Evolutionary conservation across 2,329 filamentous ascomycete species (phyloP).

Genomic region (Clarireedia homoeocarpa): DNA sequence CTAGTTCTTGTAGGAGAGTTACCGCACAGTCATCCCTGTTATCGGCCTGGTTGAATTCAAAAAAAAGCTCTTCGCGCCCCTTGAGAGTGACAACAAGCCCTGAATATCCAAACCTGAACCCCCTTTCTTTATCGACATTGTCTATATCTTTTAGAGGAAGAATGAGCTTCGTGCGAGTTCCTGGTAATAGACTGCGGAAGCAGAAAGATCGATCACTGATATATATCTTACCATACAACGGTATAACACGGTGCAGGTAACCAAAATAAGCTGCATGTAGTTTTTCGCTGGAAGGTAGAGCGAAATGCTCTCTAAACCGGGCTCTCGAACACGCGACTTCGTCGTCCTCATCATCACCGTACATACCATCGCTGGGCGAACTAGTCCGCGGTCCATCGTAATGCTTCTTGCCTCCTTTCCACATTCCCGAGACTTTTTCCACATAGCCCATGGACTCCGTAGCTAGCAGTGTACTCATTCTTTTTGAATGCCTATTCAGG

Average conservation of each 20-base stretch:
- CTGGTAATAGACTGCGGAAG: slow-evolving; percentile 84
- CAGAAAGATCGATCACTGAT: slow-evolving; percentile 83
- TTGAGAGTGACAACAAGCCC: slow-evolving; percentile 88
- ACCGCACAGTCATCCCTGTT: slow-evolving; percentile 83
- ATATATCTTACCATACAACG: slow-evolving; percentile 94
- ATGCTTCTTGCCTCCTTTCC: slow-evolving; percentile 83
- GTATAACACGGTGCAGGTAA: slow-evolving; percentile 82
- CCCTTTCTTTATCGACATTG: slow-evolving; percentile 90
- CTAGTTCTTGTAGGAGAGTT: slow-evolving; percentile 69
- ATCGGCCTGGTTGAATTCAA: slow-evolving; percentile 76
- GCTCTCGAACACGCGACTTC: slow-evolving; percentile 62
- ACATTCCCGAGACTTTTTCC: slow-evolving; percentile 95
- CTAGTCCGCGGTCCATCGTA: slow-evolving; percentile 59
- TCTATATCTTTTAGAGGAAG: slow-evolving; percentile 86
- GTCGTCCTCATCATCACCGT: slow-evolving; percentile 50
- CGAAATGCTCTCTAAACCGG: slow-evolving; percentile 84
- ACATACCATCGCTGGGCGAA: slow-evolving; percentile 45
- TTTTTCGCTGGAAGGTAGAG: slow-evolving; percentile 73
- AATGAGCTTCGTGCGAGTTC: slow-evolving; percentile 86
- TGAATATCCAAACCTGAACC: slow-evolving; percentile 84
- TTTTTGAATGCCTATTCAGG: slow-evolving; percentile 68
- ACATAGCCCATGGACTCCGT: slow-evolving; percentile 94
- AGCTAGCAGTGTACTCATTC: slow-evolving; percentile 74
- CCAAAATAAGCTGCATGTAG: slow-evolving; percentile 87
- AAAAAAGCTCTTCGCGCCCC: slow-evolving; percentile 92